Conservation (phyloP, 2,329 filamentous ascomycete genomes). For the Leptographium wingfieldii region DNA sequence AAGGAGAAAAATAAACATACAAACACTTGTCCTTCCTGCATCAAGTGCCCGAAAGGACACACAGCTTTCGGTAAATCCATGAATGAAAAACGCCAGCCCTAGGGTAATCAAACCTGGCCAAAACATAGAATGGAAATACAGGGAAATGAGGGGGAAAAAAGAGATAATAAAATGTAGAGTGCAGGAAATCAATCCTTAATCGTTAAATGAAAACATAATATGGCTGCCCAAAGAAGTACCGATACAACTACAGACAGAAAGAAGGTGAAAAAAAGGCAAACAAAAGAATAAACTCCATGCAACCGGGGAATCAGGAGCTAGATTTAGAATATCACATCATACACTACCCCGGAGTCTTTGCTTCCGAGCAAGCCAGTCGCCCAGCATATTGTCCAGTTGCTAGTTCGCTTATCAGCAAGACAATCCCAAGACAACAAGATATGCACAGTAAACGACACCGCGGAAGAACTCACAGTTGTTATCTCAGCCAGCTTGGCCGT, state of each 20-base stretch:
- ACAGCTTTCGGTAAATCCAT: neutral
- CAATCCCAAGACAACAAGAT: neutral
- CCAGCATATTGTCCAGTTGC: constrained; percentile 78
- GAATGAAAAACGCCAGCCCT: neutral
- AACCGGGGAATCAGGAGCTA: neutral
- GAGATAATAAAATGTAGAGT: neutral
- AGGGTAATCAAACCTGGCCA: neutral
- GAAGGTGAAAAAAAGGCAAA: neutral
- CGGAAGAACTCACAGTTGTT: constrained; percentile 48
- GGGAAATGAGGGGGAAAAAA: neutral
- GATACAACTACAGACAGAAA: neutral
- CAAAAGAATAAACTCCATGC: neutral
- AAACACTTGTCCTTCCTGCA: neutral
- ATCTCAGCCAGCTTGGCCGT: constrained; percentile 78
- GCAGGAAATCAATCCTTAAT: neutral
- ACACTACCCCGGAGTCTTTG: constrained; percentile 44
- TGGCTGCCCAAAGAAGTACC: neutral
- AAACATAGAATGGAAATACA: neutral
- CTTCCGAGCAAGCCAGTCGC: constrained; percentile 66
- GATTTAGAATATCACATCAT: constrained; percentile 13
- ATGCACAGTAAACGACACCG: neutral
- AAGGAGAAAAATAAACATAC: neutral
- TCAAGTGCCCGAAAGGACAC: neutral
- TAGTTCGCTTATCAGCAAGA: constrained; percentile 17
- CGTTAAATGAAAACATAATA: neutral